Percentiles rank a stretch among this genome's conserved stretches.
Conservation (phyloP, 768 basidiomycete genomes). For the Boletus rubroflammeus region DNA sequence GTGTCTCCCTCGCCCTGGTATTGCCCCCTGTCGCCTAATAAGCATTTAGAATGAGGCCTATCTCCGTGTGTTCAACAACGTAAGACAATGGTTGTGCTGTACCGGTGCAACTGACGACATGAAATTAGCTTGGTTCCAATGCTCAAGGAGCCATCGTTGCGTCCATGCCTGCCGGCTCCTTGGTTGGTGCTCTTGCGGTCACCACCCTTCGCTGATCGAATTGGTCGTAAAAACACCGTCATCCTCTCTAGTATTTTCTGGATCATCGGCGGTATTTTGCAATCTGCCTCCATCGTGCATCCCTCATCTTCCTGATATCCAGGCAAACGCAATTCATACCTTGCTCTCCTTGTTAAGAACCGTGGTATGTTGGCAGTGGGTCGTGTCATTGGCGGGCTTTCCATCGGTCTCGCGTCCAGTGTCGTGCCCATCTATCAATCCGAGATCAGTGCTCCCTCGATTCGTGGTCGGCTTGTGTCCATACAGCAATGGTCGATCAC, state of each 20-base stretch:
- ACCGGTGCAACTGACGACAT: constrained; percentile 3
- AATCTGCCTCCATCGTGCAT: constrained; percentile 53
- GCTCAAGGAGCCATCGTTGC: constrained; percentile 76
- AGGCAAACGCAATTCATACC: not conserved
- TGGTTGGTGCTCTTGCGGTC: constrained; percentile 62
- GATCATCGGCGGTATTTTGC: constrained; percentile 70
- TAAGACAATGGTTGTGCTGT: constrained; percentile 2
- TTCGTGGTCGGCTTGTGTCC: constrained; percentile 73
- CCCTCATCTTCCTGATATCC: not conserved
- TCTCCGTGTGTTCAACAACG: constrained; percentile 22
- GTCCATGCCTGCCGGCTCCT: constrained; percentile 69
- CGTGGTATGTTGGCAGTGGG: constrained; percentile 74
- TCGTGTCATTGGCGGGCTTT: constrained; percentile 63
- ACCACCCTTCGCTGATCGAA: constrained; percentile 57
- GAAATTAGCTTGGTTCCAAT: constrained; percentile 42
- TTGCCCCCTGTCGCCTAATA: not conserved
- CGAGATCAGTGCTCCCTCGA: constrained; percentile 66
- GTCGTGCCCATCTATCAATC: constrained; percentile 75
- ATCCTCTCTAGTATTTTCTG: constrained; percentile 67
- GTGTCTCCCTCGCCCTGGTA: constrained; percentile 6
- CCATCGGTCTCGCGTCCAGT: constrained; percentile 63
- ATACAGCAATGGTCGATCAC: constrained; percentile 80
- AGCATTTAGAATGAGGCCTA: constrained; percentile 27
- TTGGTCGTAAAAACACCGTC: constrained; percentile 65
- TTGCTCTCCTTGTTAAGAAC: constrained; percentile 36